phyloP scores from a whole-genome alignment of 2,329 filamentous ascomycete species.

The Pseudocercospora fuligena region DNA sequence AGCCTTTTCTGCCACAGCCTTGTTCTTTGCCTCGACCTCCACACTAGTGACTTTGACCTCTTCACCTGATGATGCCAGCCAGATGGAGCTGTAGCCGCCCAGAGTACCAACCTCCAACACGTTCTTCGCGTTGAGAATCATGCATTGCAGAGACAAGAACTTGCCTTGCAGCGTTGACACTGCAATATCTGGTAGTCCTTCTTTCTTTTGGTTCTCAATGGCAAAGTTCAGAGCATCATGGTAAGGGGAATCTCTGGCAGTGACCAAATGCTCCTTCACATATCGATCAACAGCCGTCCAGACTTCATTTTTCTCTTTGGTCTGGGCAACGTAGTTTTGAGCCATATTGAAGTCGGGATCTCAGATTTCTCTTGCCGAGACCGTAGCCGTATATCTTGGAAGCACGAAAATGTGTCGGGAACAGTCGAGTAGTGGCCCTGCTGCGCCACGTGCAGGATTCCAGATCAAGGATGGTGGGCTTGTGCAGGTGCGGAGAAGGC shows the following conservation, averaged over 20 bases:
- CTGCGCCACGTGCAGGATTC: conserved; percentile 7
- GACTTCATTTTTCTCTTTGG: conserved; percentile 36
- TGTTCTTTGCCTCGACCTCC: conserved; percentile 26
- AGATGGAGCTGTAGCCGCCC: conserved; percentile 32
- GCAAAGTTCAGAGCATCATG: background rate
- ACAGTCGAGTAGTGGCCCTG: background rate
- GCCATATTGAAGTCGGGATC: background rate
- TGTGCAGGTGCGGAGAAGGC: conserved; percentile 1
- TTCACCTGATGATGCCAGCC: conserved; percentile 21
- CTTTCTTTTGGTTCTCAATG: conserved; percentile 2
- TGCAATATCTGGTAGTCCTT: conserved; percentile 47
- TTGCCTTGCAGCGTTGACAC: conserved; percentile 46
- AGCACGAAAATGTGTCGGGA: conserved; percentile 2
- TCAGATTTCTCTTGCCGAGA: conserved; percentile 28
- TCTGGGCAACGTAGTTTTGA: background rate
- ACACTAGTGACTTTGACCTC: conserved; percentile 29
- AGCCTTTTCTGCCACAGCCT: conserved; percentile 22
- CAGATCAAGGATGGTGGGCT: background rate
- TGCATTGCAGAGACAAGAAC: conserved; percentile 47
- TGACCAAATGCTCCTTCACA: conserved; percentile 42
- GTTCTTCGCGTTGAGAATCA: conserved; percentile 27
- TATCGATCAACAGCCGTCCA: conserved; percentile 49
- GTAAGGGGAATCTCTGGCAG: background rate
- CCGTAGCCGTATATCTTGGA: background rate
- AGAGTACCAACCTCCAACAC: conserved; percentile 35